Percentiles rank a stretch among this genome's conserved stretches.
These are phyloP conservation scores for Suillus subluteus DNA, from an alignment of 768 basidiomycete genomes.

Conservation along the genomic window DNA sequence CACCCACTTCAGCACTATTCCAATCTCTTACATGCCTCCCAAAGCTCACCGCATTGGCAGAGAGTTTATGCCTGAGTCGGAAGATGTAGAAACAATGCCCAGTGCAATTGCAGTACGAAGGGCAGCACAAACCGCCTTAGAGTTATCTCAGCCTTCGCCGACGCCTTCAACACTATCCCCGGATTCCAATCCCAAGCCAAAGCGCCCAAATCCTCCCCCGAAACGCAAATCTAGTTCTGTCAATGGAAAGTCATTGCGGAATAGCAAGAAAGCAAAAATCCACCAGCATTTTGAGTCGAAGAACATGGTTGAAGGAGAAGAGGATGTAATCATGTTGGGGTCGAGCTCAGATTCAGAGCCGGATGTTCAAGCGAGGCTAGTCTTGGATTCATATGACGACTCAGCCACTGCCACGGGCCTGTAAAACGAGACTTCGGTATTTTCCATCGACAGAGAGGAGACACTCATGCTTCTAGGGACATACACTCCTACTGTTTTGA, in stretches of 20 bases:
- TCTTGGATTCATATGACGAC: not conserved
- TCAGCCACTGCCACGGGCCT: not conserved
- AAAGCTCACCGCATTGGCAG: too few species aligned
- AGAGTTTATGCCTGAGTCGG: too few species aligned
- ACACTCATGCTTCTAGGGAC: conserved; percentile 67
- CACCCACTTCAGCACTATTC: too few species aligned
- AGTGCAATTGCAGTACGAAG: conserved; percentile 3
- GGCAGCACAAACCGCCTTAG: not conserved
- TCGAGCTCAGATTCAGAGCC: conserved; percentile 5
- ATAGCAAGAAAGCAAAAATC: not conserved
- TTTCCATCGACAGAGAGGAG: not conserved
- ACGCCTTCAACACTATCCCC: not conserved
- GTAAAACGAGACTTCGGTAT: not conserved
- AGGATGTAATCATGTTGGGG: not conserved
- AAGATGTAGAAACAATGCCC: not conserved
- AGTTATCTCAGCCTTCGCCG: not conserved
- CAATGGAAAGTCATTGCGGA: not conserved
- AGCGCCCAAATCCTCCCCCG: not conserved
- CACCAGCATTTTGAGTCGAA: not conserved
- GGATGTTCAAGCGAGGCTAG: not conserved
- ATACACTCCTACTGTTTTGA: conserved; percentile 63
- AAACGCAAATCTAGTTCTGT: conserved; percentile 1
- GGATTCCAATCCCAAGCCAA: not conserved
- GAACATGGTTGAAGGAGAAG: not conserved
- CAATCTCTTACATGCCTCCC: too few species aligned